Conservation (phyloP, 208 protist species). For the Trypanosoma mega region DNA sequence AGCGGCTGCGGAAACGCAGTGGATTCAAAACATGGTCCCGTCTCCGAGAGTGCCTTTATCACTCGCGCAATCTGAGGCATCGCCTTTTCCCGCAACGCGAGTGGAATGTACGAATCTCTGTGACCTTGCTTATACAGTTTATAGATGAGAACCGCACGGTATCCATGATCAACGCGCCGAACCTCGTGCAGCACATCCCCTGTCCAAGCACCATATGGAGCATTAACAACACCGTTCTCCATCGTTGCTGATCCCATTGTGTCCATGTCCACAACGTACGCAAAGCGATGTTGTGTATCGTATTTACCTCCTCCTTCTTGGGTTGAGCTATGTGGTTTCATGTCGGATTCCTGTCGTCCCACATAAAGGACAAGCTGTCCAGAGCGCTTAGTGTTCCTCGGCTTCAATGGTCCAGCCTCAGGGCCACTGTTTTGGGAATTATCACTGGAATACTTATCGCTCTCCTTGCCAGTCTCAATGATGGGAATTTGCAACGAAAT, state of each 20-base stretch:
- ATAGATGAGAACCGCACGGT: slow-evolving; percentile 20
- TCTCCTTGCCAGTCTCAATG: neutral
- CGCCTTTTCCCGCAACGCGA: neutral
- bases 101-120: slow-evolving; percentile 5
- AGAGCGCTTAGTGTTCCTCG: neutral
- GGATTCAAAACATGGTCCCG: neutral
- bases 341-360: neutral
- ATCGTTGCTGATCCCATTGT: neutral
- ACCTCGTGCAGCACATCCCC: slow-evolving; percentile 26
- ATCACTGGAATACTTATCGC: neutral
- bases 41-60: neutral
- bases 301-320: neutral
- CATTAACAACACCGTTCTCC: slow-evolving; percentile 2
- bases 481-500: slow-evolving; percentile 18
- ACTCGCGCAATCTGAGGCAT: neutral
- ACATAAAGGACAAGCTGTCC: slow-evolving; percentile 22
- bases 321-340: neutral
- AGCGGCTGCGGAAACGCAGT: no score
- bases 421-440: neutral
- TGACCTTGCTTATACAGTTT: slow-evolving; percentile 17
- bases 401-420: no score
- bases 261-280: slow-evolving; percentile 1
- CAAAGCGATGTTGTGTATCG: neutral
- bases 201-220: slow-evolving; percentile 20
- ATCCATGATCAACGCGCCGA: slow-evolving; percentile 1